Base-by-base conservation (phyloP, 768 basidiomycete genomes). In the Amanita molliuscula region DNA sequence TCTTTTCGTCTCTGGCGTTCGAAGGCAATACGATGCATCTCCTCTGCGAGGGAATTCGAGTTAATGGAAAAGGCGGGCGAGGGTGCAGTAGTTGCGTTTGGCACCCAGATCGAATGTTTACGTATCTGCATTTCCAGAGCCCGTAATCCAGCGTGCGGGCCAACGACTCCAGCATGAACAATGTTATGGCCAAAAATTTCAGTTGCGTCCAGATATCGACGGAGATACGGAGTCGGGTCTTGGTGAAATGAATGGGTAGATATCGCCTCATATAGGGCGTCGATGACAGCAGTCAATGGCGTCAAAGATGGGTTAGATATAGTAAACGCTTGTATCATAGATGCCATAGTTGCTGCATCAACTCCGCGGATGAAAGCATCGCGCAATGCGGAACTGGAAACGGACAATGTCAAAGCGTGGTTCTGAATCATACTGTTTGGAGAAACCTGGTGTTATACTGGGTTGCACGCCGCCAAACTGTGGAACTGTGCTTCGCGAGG, bases 1-100 rank as follows among this genome's bases (percentile, higher is more conserved):
- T 82, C 79, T 48, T 80, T 81, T 49, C 78, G 70, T 3, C 78
- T 68, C 55, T 80, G 78, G 38, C 81, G 68, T 48, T 82, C 81
- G 20, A 58, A 62, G 18, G 78, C 78, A 48, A 82, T 79, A 15
- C 80, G 71, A 50, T 81, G 77, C 75, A 82, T 76, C 58, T 81
- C 78, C 55, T 79, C 79, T 6, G 72, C 67, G 44, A 80, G 64
- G 16, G 76, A 60, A 6, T 44, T 53, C 35, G 44, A 53, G 8
- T 52, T 43, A 29, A 53, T 11, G 0, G 62, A 52, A 4, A 60
- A 55, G 8, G 47, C 38, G 3, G 55, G 52, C 25, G 53, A 38
- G 7, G 41, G 38, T 31, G 40, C 54, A 3, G 58, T 36, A 16
- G 59, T 46, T 7, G 61, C 50, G 43, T 59, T 62, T 3, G 76